These are phyloP conservation scores for Taiozyma sp. DNA, from an alignment of 1,139 yeast genomes.

Conservation along the genomic window DNA sequence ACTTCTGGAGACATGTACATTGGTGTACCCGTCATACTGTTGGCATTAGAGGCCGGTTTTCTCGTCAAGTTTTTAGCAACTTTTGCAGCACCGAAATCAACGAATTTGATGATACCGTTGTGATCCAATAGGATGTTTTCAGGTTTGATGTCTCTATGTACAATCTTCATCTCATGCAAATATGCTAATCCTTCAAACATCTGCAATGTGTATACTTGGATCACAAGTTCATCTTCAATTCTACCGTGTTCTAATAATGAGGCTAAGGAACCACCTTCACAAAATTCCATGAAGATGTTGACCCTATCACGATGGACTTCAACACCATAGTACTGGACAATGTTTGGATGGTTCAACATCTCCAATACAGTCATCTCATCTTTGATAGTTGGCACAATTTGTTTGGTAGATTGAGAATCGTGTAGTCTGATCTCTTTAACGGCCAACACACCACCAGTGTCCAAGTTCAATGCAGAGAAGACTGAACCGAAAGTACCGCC, in stretches of 20 bases:
- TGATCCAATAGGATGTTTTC: slow-evolving; percentile 89
- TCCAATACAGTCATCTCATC: slow-evolving; percentile 97
- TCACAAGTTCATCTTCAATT: slow-evolving; percentile 91
- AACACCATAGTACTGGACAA: slow-evolving; percentile 94
- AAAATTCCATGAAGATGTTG: slow-evolving; percentile 94
- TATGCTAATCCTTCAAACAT: slow-evolving; percentile 95
- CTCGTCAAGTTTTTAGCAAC: slow-evolving; percentile 55
- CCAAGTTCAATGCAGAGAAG: slow-evolving; percentile 86
- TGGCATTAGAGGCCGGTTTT: slow-evolving; percentile 31
- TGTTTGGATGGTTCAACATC: slow-evolving; percentile 92
- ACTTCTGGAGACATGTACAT: slow-evolving; percentile 99
- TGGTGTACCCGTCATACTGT: slow-evolving; percentile 86
- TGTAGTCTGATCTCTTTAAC: slow-evolving; percentile 93
- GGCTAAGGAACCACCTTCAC: slow-evolving; percentile 94
- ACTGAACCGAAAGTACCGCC: slow-evolving; percentile 97
- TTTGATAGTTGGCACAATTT: slow-evolving; percentile 81
- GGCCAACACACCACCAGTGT: slow-evolving; percentile 95
- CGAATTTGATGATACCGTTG: slow-evolving; percentile 90
- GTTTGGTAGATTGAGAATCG: slow-evolving; percentile 81
- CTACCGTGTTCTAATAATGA: slow-evolving; percentile 83
- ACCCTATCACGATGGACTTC: slow-evolving; percentile 97
- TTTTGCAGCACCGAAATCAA: slow-evolving; percentile 97
- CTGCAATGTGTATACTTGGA: slow-evolving; percentile 86
- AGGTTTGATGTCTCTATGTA: slow-evolving; percentile 95
- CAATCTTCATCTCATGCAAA: slow-evolving; percentile 92